Conservation (phyloP, 2,329 filamentous ascomycete genomes). For the Pyrenophora teres region DNA sequence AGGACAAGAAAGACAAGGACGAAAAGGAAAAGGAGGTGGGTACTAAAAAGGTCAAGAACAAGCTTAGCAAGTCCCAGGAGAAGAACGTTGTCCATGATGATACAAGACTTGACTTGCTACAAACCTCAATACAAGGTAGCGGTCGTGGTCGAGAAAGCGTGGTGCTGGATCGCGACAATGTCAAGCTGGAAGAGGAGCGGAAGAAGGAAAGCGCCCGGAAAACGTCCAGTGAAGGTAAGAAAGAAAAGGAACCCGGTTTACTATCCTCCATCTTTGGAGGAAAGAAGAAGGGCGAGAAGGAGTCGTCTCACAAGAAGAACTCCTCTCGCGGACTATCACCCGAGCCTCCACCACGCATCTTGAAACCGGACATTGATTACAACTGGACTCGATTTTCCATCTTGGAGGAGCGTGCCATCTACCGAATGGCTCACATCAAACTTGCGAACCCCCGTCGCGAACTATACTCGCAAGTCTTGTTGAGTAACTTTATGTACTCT, state of each 20-base stretch:
- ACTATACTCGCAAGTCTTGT: slow-evolving; percentile 88
- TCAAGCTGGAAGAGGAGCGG: slow-evolving; percentile 78
- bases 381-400: slow-evolving; percentile 96
- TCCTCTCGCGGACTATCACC: slow-evolving; percentile 76
- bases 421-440: slow-evolving; percentile 98
- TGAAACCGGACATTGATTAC: slow-evolving; percentile 90
- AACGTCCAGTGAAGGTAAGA: slow-evolving; percentile 70
- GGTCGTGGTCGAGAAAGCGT: slow-evolving; percentile 75
- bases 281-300: slow-evolving; percentile 83
- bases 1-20: slow-evolving; percentile 64
- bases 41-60: slow-evolving; percentile 59
- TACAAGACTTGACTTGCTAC: slow-evolving; percentile 81
- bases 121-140: slow-evolving; percentile 78
- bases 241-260: slow-evolving; percentile 85
- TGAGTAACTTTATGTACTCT: slow-evolving; percentile 99
- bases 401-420: slow-evolving; percentile 93
- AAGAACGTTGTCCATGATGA: slow-evolving; percentile 65
- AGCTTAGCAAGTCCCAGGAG: slow-evolving; percentile 65
- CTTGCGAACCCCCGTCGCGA: slow-evolving; percentile 94
- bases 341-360: slow-evolving; percentile 69
- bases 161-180: slow-evolving; percentile 76
- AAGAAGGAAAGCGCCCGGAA: slow-evolving; percentile 81
- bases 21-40: slow-evolving; percentile 47
- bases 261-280: slow-evolving; percentile 92
- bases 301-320: slow-evolving; percentile 73